Conservation (phyloP, 1,284 basidiomycete species). For the Cystobasidiaceae sp. region DNA sequence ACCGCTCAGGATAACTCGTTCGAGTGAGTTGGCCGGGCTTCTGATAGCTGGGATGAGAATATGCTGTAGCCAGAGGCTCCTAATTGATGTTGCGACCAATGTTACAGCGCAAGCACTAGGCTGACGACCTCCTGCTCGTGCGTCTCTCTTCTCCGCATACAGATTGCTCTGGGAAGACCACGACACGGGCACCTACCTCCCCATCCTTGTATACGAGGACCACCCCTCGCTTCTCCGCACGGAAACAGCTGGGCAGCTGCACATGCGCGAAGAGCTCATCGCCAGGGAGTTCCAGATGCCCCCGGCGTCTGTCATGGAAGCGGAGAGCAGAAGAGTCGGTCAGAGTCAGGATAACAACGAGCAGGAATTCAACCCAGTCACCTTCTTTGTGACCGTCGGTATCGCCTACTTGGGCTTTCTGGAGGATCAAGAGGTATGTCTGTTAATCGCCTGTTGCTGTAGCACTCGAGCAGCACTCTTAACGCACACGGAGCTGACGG, state of each 20-base stretch:
- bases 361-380: background rate
- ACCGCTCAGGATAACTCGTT: slow-evolving; percentile 19
- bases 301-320: background rate
- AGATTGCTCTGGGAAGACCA: slow-evolving; percentile 2
- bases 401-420: slow-evolving; percentile 27
- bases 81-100: background rate
- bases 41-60: too few relatives aligned
- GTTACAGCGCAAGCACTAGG: background rate
- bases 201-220: slow-evolving; percentile 16
- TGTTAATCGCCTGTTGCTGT: background rate
- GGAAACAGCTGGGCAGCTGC: slow-evolving; percentile 4
- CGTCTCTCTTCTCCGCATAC: background rate
- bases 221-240: slow-evolving; percentile 27
- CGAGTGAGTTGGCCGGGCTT: background rate
- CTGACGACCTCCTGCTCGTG: background rate
- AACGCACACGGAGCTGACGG: background rate
- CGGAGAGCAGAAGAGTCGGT: background rate
- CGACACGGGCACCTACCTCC: background rate
- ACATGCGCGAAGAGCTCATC: background rate
- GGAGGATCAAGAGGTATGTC: slow-evolving; percentile 28
- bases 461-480: too few relatives aligned
- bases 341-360: background rate
- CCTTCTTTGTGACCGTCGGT: slow-evolving; percentile 18
- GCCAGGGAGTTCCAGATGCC: background rate
- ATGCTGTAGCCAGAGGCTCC: too few relatives aligned